Base-by-base conservation (phyloP, 2,329 filamentous ascomycete species). In the Diaporthe capsici region DNA sequence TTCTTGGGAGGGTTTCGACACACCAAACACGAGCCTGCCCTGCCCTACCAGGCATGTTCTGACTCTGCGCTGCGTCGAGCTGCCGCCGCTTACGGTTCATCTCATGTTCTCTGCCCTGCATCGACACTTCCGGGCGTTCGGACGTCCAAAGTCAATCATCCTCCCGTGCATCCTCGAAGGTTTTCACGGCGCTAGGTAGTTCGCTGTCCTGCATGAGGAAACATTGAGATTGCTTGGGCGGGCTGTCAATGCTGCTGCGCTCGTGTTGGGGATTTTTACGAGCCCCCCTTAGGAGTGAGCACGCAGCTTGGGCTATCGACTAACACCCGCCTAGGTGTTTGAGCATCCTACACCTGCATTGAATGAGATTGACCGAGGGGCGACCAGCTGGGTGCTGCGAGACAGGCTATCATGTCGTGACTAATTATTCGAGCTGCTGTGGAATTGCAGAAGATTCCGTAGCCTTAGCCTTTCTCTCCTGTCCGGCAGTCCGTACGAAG, bases 81-180 rank as follows among this genome's bases (percentile, higher is more conserved):
- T 70, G 34, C n/a, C 51, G 51, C 37, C 60, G 31, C 65, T 39
- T 65, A 55, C n/a, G 47, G 44, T 72, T 61, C 58, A 63, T 65
- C 71, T 65, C 71, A 72, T 63, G 71, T 72, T 25, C 47, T 39
- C 22, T n/a, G 47, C 47, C 47, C 31, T 53, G 65, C 65, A 55
- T 55, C 65, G 17, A 53, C n/a, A 55, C 65, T 25, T 37, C 20
- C 58, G n/a, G 17, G n/a, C 51, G 42, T 63, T 34, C 39, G 25
- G 71, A 72, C 42, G 28, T 44, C 37, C 4, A 44, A 25, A 53
- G 44, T 55, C 57, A 63, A 53, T 28, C 15, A 15, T 42, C 20
- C 51, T 39, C 34, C 22, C 15, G 22, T 37, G 47, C 47, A 73
- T 63, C 39, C 71, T 60, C 71, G 58, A 72, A 63, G 57, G 47